A percentile compares a stretch with the other conserved stretches of the same genome.
Evolutionary conservation across 2,329 filamentous ascomycete species (phyloP).

Genomic region (Penicillium decumbens): DNA sequence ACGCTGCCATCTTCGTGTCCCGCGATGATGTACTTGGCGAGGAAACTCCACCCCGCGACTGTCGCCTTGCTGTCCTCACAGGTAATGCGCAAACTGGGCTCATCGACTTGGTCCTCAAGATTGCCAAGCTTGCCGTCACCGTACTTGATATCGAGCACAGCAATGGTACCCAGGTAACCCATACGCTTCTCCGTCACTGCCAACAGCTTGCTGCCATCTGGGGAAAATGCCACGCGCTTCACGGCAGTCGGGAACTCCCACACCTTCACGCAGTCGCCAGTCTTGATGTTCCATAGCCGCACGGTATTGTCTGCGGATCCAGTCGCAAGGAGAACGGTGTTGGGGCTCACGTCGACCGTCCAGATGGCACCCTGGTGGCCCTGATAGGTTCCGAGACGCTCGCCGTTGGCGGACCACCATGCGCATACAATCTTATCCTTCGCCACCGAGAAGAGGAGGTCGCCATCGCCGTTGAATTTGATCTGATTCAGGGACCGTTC

Average conservation of each 20-base stretch:
- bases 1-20: slow-evolving; percentile 95
- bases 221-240: slow-evolving; percentile 95
- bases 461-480: slow-evolving; percentile 92
- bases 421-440: slow-evolving; percentile 97
- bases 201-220: slow-evolving; percentile 83
- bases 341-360: slow-evolving; percentile 95
- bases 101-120: slow-evolving; percentile 71
- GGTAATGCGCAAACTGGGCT: slow-evolving; percentile 79
- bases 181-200: slow-evolving; percentile 98
- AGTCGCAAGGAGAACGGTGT: slow-evolving; percentile 83
- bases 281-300: slow-evolving; percentile 92
- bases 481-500: slow-evolving; percentile 95
- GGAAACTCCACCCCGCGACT: slow-evolving; percentile 92
- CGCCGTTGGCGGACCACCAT: slow-evolving; percentile 97
- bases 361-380: slow-evolving; percentile 97
- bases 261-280: slow-evolving; percentile 86
- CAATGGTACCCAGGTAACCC: slow-evolving; percentile 90
- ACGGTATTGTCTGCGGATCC: slow-evolving; percentile 98
- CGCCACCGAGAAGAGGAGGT: slow-evolving; percentile 89
- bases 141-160: slow-evolving; percentile 82
- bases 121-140: slow-evolving; percentile 57
- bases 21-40: slow-evolving; percentile 93
- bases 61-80: slow-evolving; percentile 96
- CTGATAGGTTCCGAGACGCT: slow-evolving; percentile 92
- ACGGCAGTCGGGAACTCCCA: slow-evolving; percentile 98